Base-by-base conservation (phyloP, 495 filamentous ascomycete species). In the Penicillium dipodomyicola region DNA sequence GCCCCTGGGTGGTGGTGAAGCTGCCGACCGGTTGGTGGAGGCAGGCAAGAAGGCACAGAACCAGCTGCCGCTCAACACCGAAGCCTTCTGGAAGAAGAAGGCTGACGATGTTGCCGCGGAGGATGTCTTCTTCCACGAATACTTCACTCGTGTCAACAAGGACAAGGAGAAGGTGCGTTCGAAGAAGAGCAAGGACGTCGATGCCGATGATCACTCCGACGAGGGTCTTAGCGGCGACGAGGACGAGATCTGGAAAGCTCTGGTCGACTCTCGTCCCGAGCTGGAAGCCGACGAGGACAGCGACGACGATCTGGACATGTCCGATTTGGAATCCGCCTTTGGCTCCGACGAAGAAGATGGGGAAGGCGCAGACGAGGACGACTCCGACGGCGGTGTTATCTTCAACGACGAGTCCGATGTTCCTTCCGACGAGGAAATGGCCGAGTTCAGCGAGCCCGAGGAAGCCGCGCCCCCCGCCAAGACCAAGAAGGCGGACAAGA, bases 101-200 rank as follows among this genome's bases (percentile, higher is more conserved):
- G 78, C 83, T n/a, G 86, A 88, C 47, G 87, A 97, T 41, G 86
- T 98, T 10, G 83, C 86, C 0, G 89, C 86, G 0, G 92, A 98
- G 64, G 95, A 98, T 63, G 91, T 89, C 42, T 98, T 98, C 83
- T 98, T 98, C 82, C 94, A 98, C 72, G 84, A 88, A 55, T 98
- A 97, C 82, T 97, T 98, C 71, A 84, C 81, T 57, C 82, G 87
- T 50, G 72, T 91, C 41, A 88, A 87, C 43, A 93, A 89, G 69
- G 81, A 80, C 50, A 84, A 87, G 67, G 82, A 84, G 57, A 78
- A 77, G 66, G 62, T 70, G 17, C 72, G 71, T 57, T 80, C 79
- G 45, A 84, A 86, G 77, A 77, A 77, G 58, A 70, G 75, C 67
- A 81, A 83, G 59, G 65, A 64, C 25, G 68, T 61, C 1, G 69